Base-by-base conservation (phyloP, 768 basidiomycete species). In the Gloeophyllum trabeum region DNA sequence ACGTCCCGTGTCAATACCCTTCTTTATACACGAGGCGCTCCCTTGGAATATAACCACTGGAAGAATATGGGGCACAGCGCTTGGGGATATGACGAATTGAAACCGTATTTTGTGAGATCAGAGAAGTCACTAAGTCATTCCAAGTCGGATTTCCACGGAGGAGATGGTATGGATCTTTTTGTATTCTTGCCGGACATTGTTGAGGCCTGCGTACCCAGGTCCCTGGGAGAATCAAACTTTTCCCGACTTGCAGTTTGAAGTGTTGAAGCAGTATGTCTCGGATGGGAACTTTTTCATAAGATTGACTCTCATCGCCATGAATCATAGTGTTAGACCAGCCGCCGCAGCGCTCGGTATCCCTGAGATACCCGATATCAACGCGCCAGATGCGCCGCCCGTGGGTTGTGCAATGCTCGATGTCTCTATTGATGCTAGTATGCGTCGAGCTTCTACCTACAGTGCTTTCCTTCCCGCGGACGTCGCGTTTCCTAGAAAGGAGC, bases 1-100 rank as follows among this genome's bases (percentile, higher is more conserved):
- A 61, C 60, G 7, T 61, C 66, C 32, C 62, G 66, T 7, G 60
- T 72, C 49, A 74, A 76, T 52, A 65, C 62, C 23, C 54, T 66
- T 50, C 42, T 56, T 22, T 63, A 60, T 41, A 52, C 53, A 0
- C 47, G 61, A 16, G 58, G 57, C 1, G 44, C 51, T 3, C 53
- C 60, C 6, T 57, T 44, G 1, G 58, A 63, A 42, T 64, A 56
- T 42, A 53, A 62, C 38, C 42, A 42, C 16, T 64, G 63, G 57
- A 51, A 34, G 18, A 47, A 49, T 12, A 43, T 42, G 23, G 63
- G 62, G 1, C 39, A 54, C 20, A 42, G 52, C 26, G 62, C 62
- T 0, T 68, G 65, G 63, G 48, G 51, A 3, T 68, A 59, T 46
- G 48, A 57, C 6, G 59, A 60, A 4, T 37, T 66, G 16, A 44